phyloP scores from a whole-genome alignment of 495 filamentous ascomycete species.

The Lineolata rhizophorae region DNA sequence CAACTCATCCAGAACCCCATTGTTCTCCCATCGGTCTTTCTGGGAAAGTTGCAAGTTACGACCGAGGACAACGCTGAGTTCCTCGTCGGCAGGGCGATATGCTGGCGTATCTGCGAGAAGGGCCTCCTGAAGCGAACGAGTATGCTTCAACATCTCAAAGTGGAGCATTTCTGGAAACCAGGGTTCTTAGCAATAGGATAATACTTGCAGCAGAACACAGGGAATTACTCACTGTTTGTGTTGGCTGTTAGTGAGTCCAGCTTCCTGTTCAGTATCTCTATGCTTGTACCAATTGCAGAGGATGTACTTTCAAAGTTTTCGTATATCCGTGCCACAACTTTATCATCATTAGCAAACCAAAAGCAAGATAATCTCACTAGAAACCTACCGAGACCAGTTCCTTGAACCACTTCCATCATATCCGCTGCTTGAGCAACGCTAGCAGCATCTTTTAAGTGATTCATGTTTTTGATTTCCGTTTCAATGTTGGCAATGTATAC shows the following conservation, averaged over 20 bases:
- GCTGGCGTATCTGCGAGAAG: too few relatives aligned
- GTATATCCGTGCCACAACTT: constrained; percentile 1
- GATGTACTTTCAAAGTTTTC: constrained; percentile 1
- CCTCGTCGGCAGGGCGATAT: background rate
- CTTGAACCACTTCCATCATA: constrained; percentile 1
- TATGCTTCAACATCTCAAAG: constrained; percentile 1
- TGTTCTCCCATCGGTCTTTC: constrained; percentile 2
- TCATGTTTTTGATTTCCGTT: background rate
- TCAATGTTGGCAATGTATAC: background rate
- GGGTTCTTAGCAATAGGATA: background rate
- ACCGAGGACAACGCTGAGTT: background rate
- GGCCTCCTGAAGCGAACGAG: background rate
- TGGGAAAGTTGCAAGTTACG: constrained; percentile 1
- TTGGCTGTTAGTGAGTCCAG: background rate
- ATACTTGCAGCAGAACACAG: background rate
- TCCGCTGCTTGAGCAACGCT: constrained; percentile 1
- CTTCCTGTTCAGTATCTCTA: constrained; percentile 2
- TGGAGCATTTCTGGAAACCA: background rate
- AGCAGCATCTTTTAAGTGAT: constrained; percentile 1
- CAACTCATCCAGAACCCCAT: constrained; percentile 1
- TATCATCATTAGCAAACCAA: too few relatives aligned
- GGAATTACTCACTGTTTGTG: background rate
- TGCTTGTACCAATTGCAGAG: background rate
- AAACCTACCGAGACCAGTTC: background rate
- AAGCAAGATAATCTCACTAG: too few relatives aligned